phyloP scores from a whole-genome alignment of 2,329 filamentous ascomycete genomes.

The Hypoxylon sp. region DNA sequence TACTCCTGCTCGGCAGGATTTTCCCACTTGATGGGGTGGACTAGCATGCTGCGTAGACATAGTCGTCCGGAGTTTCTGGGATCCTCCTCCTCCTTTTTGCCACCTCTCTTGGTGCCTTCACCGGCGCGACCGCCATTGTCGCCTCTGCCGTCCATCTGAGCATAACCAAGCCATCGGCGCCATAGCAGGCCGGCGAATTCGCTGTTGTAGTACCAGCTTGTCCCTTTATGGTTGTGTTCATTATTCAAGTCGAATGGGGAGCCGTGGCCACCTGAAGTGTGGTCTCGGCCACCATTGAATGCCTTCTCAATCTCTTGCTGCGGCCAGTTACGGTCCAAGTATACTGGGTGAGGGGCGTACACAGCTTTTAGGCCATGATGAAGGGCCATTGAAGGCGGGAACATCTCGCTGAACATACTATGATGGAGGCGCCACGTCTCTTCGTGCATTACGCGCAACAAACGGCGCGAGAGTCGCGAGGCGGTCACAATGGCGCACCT shows the following conservation, averaged over 20 bases:
- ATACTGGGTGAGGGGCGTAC: slow-evolving; percentile 86
- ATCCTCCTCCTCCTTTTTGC: slow-evolving; percentile 66
- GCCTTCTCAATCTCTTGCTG: slow-evolving; percentile 78
- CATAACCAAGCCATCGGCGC: slow-evolving; percentile 80
- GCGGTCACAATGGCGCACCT: slow-evolving; percentile 81
- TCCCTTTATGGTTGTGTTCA: slow-evolving; percentile 87
- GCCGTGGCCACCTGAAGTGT: slow-evolving; percentile 74
- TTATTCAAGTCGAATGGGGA: slow-evolving; percentile 78
- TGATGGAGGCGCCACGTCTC: slow-evolving; percentile 77
- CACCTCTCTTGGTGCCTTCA: slow-evolving; percentile 65
- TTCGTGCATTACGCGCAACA: slow-evolving; percentile 81
- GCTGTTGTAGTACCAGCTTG: slow-evolving; percentile 88
- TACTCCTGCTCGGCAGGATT: slow-evolving; percentile 62
- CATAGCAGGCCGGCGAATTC: slow-evolving; percentile 84
- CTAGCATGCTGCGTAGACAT: slow-evolving; percentile 83
- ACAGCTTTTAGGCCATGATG: slow-evolving; percentile 85
- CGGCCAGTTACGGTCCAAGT: slow-evolving; percentile 81
- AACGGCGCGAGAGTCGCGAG: slow-evolving; percentile 75
- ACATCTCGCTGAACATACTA: slow-evolving; percentile 86
- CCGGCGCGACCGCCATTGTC: slow-evolving; percentile 65
- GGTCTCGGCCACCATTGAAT: slow-evolving; percentile 83
- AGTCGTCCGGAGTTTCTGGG: slow-evolving; percentile 72
- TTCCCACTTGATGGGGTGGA: slow-evolving; percentile 85
- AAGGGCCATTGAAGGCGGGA: slow-evolving; percentile 77
- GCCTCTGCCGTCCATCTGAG: slow-evolving; percentile 67